phyloP scores from a whole-genome alignment of 2,329 filamentous ascomycete genomes.

The Botrytis sinoallii region DNA sequence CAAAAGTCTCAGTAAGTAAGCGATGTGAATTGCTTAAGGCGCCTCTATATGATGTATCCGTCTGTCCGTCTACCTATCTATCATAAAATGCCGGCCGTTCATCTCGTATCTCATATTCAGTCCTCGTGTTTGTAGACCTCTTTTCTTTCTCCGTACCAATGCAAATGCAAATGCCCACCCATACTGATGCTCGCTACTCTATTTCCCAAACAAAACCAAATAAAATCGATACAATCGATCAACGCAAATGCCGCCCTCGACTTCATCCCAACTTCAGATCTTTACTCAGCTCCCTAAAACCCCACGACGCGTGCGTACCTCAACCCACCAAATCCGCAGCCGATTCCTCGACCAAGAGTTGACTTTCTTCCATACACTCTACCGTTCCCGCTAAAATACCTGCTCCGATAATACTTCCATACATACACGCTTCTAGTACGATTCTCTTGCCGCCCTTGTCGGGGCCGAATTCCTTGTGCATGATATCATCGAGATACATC shows the following conservation, averaged over 20 bases:
- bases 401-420: conserved; percentile 60
- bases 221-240: neutral
- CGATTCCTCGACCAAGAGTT: neutral
- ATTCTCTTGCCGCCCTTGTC: conserved; percentile 41
- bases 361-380: neutral
- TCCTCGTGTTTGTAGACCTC: neutral
- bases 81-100: neutral
- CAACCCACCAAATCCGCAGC: neutral
- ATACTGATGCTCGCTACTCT: neutral
- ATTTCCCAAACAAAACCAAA: neutral
- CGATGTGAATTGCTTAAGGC: neutral
- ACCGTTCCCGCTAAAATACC: conserved; percentile 53
- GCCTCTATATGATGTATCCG: neutral
- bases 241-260: neutral
- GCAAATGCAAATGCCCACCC: neutral
- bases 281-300: neutral
- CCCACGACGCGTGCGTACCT: neutral
- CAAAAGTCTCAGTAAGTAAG: neutral
- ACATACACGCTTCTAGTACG: conserved; percentile 54
- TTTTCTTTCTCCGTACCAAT: neutral
- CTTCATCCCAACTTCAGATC: neutral
- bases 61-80: neutral
- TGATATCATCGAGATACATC: conserved; percentile 58
- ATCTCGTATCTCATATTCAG: neutral
- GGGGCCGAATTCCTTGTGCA: conserved; percentile 43